Base-by-base conservation (phyloP, 371 early-diverging fungal species). In the Parasitella parasitica region DNA sequence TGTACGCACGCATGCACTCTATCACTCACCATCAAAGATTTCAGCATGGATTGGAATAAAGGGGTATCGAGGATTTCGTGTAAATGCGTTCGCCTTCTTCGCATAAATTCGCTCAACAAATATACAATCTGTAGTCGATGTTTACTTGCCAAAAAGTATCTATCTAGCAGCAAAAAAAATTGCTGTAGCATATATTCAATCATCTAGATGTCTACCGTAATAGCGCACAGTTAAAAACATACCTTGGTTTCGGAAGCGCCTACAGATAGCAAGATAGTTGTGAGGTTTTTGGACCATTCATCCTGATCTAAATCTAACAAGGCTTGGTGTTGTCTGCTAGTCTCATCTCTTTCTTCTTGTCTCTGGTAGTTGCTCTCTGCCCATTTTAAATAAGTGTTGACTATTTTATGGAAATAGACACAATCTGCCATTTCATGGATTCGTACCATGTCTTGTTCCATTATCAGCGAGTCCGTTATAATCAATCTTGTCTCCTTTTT, bases 31-130 rank as follows among this genome's bases (percentile, higher is more conserved):
- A 84, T 86, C 49, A 86, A 57, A 15, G 86, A 86, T 34, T 82
- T 80, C 1, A 86, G 41, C 67, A 86, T 72, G 6, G 85, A 84
- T 12, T 73, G 61, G 50, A 86, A 84, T 20, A 86, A 67, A 1
- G 85, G 82, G 6, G 86, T 86, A 30, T 78, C 82, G 30, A 86
- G 63, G 28, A 86, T 84, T 69, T 86, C 85, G 61, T 86, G 85
- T 57, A 83, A 61, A 61, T 84, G 84, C 9, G 85, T 83, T 26
- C 86, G 70, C 75, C 84, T 83, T 62, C 80, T 70, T 26, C 82
- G 63, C 59, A 84, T 77, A 58, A 84, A 84, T 54, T 82, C 85
- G 56, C 84, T 84, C 7, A 86, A 35, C 32, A 86, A 63, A 34
- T 83, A 80, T 1, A 86, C 76, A 38, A 83, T 80, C 37, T 86